Evolutionary conservation across 495 filamentous ascomycete genomes (phyloP), one percentile per base, ranked within the genome.

Genomic region (Aspergillus carlsbadensis): DNA sequence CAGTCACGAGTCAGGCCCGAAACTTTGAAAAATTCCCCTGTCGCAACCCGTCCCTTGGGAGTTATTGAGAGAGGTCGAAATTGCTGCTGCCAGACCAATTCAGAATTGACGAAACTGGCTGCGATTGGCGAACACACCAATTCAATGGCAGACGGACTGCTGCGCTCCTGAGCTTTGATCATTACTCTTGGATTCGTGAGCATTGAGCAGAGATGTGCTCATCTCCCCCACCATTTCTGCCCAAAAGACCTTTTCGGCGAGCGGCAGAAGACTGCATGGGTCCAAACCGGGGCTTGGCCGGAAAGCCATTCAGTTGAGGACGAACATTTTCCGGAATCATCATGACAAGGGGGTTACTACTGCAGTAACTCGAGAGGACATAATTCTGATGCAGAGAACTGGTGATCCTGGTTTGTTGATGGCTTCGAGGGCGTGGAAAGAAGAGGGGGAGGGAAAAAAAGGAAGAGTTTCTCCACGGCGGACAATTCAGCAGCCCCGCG

Each of bases 201-300:
- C 34, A 50, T 49, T 21, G 29, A 11, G 26, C 26, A 29, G 26
- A 24, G 29, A 8, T 15, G 33, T 50, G 47, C 20, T 50, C 14
- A 42, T 51, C 47, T 51, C 45, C 73, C 73, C 74, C 67, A 65
- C 58, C 72, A 75, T 65, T 63, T 56, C 56, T 58, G 62, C 26
- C 26, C 26, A 29, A 29, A 29, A 29, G 4, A 29, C 26, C 26
- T 29, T 68, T 55, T 36, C 53, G 53, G 69, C 60, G 56, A 66
- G 63, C 59, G 57, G 69, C 68, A 69, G 68, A 60, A 69, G 68
- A 70, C 60, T 50, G 56, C 56, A 59, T 61, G 63, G 61, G 53
- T 62, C 34, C 47, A 59, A 31, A 58, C 56, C 50, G 52, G 59
- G 48, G 2, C 22, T 37, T 40, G 21, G 20, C 49, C 22, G 36